phyloP scores from a whole-genome alignment of 495 filamentous ascomycete species.

The Chaetomium tenue region DNA sequence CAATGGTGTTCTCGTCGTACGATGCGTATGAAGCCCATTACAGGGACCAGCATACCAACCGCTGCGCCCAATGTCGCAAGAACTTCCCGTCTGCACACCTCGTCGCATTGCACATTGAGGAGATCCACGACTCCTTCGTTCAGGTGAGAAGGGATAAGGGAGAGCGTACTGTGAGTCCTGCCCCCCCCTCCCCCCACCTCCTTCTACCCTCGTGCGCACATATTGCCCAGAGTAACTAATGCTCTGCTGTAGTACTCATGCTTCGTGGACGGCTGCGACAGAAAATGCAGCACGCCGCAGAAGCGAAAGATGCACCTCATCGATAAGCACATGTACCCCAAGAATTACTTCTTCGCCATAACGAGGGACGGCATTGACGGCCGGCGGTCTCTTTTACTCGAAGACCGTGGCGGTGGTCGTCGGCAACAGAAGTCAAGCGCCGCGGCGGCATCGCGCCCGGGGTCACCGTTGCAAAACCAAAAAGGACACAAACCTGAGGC shows the following conservation, averaged over 20 bases:
- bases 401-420: slow-evolving; percentile 52
- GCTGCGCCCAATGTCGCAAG: slow-evolving; percentile 76
- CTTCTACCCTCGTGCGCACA: no score
- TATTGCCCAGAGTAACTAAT: background rate
- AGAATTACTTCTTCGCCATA: slow-evolving; percentile 85
- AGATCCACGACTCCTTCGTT: slow-evolving; percentile 82
- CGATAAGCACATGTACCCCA: slow-evolving; percentile 93
- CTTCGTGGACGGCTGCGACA: slow-evolving; percentile 85
- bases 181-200: background rate
- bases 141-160: slow-evolving; percentile 69
- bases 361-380: slow-evolving; percentile 87
- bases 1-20: slow-evolving; percentile 67
- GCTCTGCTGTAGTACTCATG: slow-evolving; percentile 67
- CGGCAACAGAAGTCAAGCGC: slow-evolving; percentile 44
- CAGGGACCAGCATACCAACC: slow-evolving; percentile 72
- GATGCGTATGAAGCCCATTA: slow-evolving; percentile 89
- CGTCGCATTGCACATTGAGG: slow-evolving; percentile 80
- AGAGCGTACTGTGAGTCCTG: slow-evolving; percentile 73
- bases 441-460: slow-evolving; percentile 24
- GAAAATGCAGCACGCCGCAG: slow-evolving; percentile 76
- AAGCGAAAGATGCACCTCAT: slow-evolving; percentile 85
- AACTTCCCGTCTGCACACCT: slow-evolving; percentile 73
- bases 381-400: slow-evolving; percentile 68
- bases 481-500: background rate
- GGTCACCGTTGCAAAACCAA: background rate